Base-by-base conservation (phyloP, 148 eudicot species). In the Rhododendron molle region DNA sequence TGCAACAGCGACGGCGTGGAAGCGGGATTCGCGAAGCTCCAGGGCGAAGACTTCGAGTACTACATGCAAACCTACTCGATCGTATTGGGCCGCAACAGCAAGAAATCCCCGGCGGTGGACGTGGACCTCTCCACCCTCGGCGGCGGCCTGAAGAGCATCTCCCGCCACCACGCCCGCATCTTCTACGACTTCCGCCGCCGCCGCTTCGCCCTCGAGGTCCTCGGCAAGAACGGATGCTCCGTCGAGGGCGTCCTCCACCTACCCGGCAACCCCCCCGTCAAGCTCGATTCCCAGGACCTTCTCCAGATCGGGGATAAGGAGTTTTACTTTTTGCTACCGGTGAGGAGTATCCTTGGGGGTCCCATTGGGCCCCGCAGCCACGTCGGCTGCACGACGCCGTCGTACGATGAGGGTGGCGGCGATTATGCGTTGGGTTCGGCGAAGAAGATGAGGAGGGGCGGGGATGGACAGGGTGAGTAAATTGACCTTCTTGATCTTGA, bases 131-230 rank as follows among this genome's bases (percentile, higher is more conserved):
- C 98, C 47, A 92, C 95, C 83, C 90, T 94, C 46, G 97, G 95
- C 62, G 97, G 98, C 83, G 98, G 98, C n/a, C 94, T 93, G 97
- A 95, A 95, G 97, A 95, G 94, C 92, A 95, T 95, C 89, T 94
- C 97, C 44, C 97, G 97, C 86, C 93, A 94, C 92, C 98, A 95
- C 87, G 98, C 98, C 11, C 94, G 96, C 81, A 94, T 94, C 89
- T 95, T 93, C 93, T 95, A 94, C 91, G 98, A 95, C 87, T 95
- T 95, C 86, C 95, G 91, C 73, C 97, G 97, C 1, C 96, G 98
- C 30, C 94, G 97, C 3, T 95, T 95, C 44, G 97, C 98, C 69
- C 93, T 94, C 20, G 98, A 94, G 44, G 44, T 40, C 44, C 44
- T 40, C 44, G 44, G 44, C 44, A 40, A 40, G 44, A 40, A 40